Evolutionary conservation across 805 yeast genomes (phyloP).

Genomic region (Ogataea haglerorum): DNA sequence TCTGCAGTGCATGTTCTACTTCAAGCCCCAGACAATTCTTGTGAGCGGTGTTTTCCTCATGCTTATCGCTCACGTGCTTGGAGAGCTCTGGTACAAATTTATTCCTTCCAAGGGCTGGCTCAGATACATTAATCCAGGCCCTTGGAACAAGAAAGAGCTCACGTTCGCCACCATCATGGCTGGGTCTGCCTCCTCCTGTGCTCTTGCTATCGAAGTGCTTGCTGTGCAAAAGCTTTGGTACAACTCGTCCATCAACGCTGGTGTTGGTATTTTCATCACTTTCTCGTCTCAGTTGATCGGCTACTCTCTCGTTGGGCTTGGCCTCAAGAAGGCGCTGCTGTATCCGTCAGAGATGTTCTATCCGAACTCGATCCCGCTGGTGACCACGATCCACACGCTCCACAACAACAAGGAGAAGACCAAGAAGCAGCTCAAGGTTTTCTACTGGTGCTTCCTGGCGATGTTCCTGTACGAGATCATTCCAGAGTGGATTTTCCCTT

Average conservation of each 20-base stretch:
- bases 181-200: constrained; percentile 31
- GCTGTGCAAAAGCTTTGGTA: constrained; percentile 35
- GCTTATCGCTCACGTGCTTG: constrained; percentile 32
- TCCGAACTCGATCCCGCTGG: constrained; percentile 39
- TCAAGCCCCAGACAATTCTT: constrained; percentile 35
- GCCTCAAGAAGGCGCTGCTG: constrained; percentile 25
- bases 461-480: constrained; percentile 31
- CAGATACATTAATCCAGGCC: constrained; percentile 35
- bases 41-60: constrained; percentile 34
- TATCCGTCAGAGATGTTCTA: constrained; percentile 33
- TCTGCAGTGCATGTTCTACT: constrained; percentile 34
- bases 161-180: constrained; percentile 38
- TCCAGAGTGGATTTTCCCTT: constrained; percentile 32
- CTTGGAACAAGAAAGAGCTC: constrained; percentile 45
- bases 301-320: constrained; percentile 30
- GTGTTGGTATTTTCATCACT: constrained; percentile 31
- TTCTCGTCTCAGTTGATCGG: constrained; percentile 33
- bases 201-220: constrained; percentile 31
- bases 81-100: constrained; percentile 27
- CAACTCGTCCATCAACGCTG: constrained; percentile 23
- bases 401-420: constrained; percentile 25
- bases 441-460: constrained; percentile 22
- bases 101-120: constrained; percentile 28
- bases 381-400: constrained; percentile 23
- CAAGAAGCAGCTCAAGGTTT: constrained; percentile 24